These are phyloP conservation scores for Tolypocladium ovalisporum DNA, from an alignment of 2,329 filamentous ascomycete genomes.

Conservation along the genomic window DNA sequence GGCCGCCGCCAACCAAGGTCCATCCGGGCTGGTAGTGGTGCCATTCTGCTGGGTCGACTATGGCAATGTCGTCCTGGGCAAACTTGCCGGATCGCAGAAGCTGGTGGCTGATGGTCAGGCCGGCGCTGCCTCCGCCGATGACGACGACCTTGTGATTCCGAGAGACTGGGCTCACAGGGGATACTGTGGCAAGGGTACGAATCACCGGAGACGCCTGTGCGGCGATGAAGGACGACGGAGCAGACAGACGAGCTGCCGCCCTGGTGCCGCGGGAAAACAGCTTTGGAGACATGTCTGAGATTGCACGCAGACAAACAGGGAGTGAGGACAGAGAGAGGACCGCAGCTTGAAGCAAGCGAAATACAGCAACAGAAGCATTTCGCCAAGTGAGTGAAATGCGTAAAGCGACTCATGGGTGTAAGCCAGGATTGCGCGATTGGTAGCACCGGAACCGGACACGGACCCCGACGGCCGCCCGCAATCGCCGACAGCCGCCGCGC, in stretches of 20 bases:
- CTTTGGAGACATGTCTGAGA: background rate
- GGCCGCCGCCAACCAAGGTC: slow-evolving; percentile 56
- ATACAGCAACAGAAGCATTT: background rate
- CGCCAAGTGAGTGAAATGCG: background rate
- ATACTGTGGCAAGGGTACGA: slow-evolving; percentile 8
- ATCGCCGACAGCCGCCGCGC: background rate
- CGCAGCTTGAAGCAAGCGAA: background rate
- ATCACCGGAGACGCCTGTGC: background rate
- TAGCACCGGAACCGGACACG: background rate
- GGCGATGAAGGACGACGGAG: background rate
- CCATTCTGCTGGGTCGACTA: slow-evolving; percentile 51
- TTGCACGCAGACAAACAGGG: background rate
- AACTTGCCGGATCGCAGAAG: slow-evolving; percentile 50
- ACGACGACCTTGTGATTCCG: slow-evolving; percentile 52
- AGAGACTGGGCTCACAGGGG: slow-evolving; percentile 19
- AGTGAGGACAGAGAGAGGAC: background rate
- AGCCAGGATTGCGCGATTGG: background rate
- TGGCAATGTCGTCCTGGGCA: slow-evolving; percentile 46
- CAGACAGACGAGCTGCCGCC: background rate
- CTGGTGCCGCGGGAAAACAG: background rate
- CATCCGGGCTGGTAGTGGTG: slow-evolving; percentile 62
- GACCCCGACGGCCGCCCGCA: background rate
- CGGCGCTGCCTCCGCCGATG: slow-evolving; percentile 56
- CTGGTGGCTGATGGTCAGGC: slow-evolving; percentile 56
- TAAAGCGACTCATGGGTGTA: background rate